Evolutionary conservation across 2,329 filamentous ascomycete genomes (phyloP), one percentile per base, ranked within the genome.

Genomic region (Fusarium tricinctum): DNA sequence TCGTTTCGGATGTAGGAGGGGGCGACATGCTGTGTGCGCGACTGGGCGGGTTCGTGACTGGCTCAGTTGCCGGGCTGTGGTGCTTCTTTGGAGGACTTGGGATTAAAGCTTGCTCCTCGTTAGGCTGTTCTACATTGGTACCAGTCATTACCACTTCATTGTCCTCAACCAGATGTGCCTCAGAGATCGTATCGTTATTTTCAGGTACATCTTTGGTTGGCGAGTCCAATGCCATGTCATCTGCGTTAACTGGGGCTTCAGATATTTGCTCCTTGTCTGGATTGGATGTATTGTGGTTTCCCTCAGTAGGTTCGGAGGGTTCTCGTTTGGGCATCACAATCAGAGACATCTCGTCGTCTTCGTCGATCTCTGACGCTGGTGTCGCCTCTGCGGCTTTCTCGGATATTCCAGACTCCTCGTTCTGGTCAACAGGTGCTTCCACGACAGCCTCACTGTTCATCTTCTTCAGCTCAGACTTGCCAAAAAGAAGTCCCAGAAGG

Each of bases 401-500:
- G 14, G 50, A 51, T 63, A 70, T 73, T 20, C 72, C 52, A 6
- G 63, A 71, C 19, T 78, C 75, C n/a, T 73, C 55, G 9, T 73
- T 67, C 33, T 76, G 63, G 13, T 68, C 49, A 6, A 3, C 55
- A 5, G 57, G 48, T 17, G 45, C 54, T 43, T 72, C 54, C 14
- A 60, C 63, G 17, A 51, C 72, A 2, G 78, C 77, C 39, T 84
- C 79, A 6, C 81, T 75, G 52, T 85, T 81, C 47, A 89, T 79
- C 63, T 84, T 80, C 63, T 85, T 82, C 40, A 89, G 70, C 62
- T 89, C 87, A 1, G 84, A 84, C 71, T 87, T 88, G 40, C 82
- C 85, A 66, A 89, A 90, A 22, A 90, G 81, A 30, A 89, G 78
- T 0, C 87, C 86, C 2, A 89, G 75, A 0, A 89, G 77, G 2